phyloP scores from a whole-genome alignment of 768 basidiomycete species.

The Boletus rex-veris region DNA sequence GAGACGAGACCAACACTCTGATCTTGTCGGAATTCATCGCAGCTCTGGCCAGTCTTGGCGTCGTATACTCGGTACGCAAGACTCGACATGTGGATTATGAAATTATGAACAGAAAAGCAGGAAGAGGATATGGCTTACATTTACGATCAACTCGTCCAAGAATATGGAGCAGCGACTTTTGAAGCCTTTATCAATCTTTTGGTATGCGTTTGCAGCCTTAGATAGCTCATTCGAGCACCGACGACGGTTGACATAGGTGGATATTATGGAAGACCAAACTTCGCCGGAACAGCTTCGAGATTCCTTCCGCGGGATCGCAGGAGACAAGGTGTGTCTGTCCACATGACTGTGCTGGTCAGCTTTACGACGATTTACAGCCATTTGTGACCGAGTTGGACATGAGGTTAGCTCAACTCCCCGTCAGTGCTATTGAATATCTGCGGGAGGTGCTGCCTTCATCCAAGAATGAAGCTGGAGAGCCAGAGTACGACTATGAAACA shows the following conservation, averaged over 20 bases:
- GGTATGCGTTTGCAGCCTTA: slow-evolving; percentile 41
- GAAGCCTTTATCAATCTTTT: slow-evolving; percentile 94
- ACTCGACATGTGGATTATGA: not conserved
- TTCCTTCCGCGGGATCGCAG: slow-evolving; percentile 89
- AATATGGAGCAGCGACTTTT: slow-evolving; percentile 87
- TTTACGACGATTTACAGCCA: slow-evolving; percentile 46
- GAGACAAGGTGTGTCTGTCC: slow-evolving; percentile 60
- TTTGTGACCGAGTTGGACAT: slow-evolving; percentile 94
- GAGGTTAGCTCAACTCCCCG: slow-evolving; percentile 75
- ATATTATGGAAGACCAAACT: slow-evolving; percentile 94
- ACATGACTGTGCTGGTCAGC: not conserved
- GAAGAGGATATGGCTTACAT: slow-evolving; percentile 87
- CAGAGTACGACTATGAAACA: slow-evolving; percentile 75
- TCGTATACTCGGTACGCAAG: slow-evolving; percentile 74
- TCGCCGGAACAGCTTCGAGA: slow-evolving; percentile 89
- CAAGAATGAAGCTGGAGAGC: slow-evolving; percentile 52
- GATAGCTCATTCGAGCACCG: not conserved
- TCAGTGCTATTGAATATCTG: slow-evolving; percentile 74
- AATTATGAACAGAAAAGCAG: slow-evolving; percentile 32
- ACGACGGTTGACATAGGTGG: slow-evolving; percentile 54
- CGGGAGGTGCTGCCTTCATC: slow-evolving; percentile 72
- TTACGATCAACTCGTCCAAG: slow-evolving; percentile 71
- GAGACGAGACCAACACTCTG: slow-evolving; percentile 87
- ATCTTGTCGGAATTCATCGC: slow-evolving; percentile 85
- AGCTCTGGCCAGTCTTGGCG: slow-evolving; percentile 89